Percentiles rank a stretch among this genome's conserved stretches.
Evolutionary conservation across 148 eudicot genomes (phyloP).

Genomic region (Rhododendron henanense): DNA sequence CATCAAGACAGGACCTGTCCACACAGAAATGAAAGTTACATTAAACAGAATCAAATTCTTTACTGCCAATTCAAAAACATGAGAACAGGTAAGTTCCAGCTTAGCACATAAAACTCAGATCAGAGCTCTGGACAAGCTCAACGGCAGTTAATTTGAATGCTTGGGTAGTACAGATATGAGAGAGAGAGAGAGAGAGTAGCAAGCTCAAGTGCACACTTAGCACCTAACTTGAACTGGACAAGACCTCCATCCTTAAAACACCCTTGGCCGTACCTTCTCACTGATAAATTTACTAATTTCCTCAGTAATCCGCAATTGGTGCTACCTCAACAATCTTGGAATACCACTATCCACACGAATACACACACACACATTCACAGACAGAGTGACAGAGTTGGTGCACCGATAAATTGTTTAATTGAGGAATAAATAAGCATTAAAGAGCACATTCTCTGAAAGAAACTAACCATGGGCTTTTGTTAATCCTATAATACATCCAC

Average conservation of each 20-base stretch:
- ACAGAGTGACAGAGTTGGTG: neutral
- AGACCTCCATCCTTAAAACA: neutral
- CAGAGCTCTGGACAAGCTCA: neutral
- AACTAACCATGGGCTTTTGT: slow-evolving; percentile 84
- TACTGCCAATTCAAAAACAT: neutral
- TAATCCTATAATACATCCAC: slow-evolving; percentile 74
- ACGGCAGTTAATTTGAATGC: neutral
- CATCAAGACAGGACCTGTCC: slow-evolving; percentile 83
- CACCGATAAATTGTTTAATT: neutral
- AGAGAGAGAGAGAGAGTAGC: neutral
- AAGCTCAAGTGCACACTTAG: neutral
- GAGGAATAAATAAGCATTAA: neutral
- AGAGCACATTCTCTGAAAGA: neutral
- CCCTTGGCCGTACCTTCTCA: neutral
- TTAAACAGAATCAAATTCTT: neutral
- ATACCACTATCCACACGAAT: neutral
- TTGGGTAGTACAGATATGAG: neutral
- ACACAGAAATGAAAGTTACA: neutral
- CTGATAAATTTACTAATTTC: neutral
- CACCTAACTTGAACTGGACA: neutral
- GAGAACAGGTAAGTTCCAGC: neutral
- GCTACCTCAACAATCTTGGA: neutral
- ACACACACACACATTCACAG: neutral
- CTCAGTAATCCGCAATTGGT: neutral
- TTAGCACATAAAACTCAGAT: neutral